phyloP scores from a whole-genome alignment of 139 green algal species.

The Chlamydomonas incerta region DNA sequence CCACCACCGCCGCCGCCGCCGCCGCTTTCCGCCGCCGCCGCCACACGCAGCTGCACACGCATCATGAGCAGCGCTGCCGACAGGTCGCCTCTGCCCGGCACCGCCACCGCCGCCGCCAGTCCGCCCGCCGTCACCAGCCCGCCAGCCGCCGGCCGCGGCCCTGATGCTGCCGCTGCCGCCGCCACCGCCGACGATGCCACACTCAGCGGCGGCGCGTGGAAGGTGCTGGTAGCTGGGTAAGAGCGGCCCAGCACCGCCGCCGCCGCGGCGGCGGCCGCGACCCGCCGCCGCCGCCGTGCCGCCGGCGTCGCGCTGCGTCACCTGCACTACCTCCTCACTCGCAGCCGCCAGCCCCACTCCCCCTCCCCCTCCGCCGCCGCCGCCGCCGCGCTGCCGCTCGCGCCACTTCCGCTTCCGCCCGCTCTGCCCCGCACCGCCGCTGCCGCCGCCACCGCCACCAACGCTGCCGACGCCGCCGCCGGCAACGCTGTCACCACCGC shows the following conservation, averaged over 20 bases:
- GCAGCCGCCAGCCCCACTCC: background rate
- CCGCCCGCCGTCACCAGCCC: background rate
- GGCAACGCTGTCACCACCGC: background rate
- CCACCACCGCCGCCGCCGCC: too few species aligned
- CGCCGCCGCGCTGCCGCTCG: background rate
- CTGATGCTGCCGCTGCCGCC: too few species aligned
- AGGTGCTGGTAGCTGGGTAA: background rate
- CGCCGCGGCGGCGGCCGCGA: background rate
- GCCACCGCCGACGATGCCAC: background rate
- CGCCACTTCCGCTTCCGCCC: background rate
- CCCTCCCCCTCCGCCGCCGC: background rate
- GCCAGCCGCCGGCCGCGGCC: background rate
- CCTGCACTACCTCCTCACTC: slow-evolving; percentile 37
- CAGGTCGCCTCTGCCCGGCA: slow-evolving; percentile 18
- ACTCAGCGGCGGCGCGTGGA: background rate
- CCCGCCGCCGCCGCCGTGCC: background rate
- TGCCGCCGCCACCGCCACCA: background rate
- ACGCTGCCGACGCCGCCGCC: background rate
- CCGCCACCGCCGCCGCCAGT: too few species aligned
- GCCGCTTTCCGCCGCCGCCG: too few species aligned
- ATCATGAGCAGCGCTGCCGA: slow-evolving; percentile 51
- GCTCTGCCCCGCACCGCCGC: background rate
- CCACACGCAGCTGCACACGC: slow-evolving; percentile 31
- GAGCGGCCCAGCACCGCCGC: background rate
- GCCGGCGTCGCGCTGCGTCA: background rate